A percentile compares a stretch with the other conserved stretches of the same genome.
Conservation (phyloP, 768 basidiomycete species). For the Amanita rubescens region DNA sequence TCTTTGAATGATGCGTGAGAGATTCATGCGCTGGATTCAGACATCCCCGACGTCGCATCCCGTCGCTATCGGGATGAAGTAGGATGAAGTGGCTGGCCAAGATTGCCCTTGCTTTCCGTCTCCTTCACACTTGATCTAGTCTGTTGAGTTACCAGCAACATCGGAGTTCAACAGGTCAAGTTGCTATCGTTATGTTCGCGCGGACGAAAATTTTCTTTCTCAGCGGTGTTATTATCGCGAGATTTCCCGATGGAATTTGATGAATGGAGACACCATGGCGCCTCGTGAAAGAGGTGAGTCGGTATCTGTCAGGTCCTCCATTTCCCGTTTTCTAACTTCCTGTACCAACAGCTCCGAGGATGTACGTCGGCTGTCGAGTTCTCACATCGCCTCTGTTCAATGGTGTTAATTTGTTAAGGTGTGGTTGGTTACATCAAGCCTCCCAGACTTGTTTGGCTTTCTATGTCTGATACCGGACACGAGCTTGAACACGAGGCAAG, state of each 20-base stretch:
- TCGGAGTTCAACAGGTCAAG: not conserved
- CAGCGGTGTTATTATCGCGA: not conserved
- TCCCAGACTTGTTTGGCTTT: constrained; percentile 8
- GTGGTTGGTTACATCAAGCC: not conserved
- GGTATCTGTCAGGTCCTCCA: no score
- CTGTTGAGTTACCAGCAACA: not conserved
- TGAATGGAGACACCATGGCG: not conserved
- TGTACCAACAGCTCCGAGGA: not conserved
- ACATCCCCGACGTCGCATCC: no score
- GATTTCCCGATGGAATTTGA: not conserved
- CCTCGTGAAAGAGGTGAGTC: constrained; percentile 1
- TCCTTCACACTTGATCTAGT: not conserved
- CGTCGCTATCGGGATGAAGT: no score
- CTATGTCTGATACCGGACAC: constrained; percentile 5
- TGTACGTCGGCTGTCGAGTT: not conserved
- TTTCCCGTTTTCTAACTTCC: not conserved
- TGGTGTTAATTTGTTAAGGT: not conserved
- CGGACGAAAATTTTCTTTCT: not conserved
- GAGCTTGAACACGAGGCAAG: constrained; percentile 20
- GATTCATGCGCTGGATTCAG: no score
- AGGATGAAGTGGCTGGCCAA: not conserved
- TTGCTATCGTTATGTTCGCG: not conserved
- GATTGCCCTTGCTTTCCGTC: not conserved
- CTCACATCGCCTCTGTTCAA: not conserved
- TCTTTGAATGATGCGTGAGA: no score